Evolutionary conservation across 352 stramenopile species (phyloP), one percentile per base, ranked within the genome.

Genomic region (Peronospora tabacina): DNA sequence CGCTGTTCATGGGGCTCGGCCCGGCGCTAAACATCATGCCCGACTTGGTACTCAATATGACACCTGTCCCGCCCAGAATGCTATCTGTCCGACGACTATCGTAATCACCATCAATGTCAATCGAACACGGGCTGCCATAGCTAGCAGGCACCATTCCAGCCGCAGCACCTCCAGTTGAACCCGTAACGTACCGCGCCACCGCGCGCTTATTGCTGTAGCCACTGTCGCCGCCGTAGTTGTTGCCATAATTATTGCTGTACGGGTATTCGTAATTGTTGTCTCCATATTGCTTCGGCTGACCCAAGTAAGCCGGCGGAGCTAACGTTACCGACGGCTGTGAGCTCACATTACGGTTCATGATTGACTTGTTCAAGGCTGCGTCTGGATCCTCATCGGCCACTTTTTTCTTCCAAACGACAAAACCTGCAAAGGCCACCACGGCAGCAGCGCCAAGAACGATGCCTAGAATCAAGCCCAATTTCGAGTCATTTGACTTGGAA

Each of bases 381-480:
- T 68, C 73, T 52, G 70, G 83, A 51, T 85, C 71, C 7, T 83
- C 74, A 37, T 84, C 74, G 30, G 81, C 73, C 26, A 68, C 60
- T 9, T 66, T 63, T 45, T 69, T 66, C 48, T 76, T 82, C 68
- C 68, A 86, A 24, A 83, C 50, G 19, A 83, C 72, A 51, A 88
- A 81, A 12, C 48, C 76, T 17, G 76, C 54, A 8, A 79, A 60
- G 10, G 72, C 74, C 16, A 69, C 66, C 24, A 82, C 52, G 13
- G 78, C 68, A 7, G 68, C 58, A 5, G 63, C 52, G 5, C 58
- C 65, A 16, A 63, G 72, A 19, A 62, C 58, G 44, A 84, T 72
- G 26, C 69, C 73, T 19, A 81, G 43, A 45, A 87, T 78, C 36
- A 85, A 34, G n/a, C 64, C 59, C 29, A 70, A 37, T 40, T 72